These are phyloP conservation scores for Trypanosoma scelopori DNA, from an alignment of 208 protist genomes.

Conservation along the genomic window DNA sequence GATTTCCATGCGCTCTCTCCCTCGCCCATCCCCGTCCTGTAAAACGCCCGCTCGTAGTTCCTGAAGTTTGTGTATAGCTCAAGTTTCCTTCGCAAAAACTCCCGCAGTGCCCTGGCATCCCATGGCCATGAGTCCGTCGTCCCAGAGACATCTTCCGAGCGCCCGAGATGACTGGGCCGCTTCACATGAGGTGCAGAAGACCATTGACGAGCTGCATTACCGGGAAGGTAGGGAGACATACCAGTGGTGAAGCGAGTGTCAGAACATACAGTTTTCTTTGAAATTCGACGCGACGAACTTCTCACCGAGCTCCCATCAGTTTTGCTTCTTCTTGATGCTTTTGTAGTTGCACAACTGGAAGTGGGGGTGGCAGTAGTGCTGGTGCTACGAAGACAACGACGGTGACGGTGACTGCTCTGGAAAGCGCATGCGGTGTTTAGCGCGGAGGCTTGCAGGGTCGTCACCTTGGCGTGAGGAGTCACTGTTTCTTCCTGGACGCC, in stretches of 20 bases:
- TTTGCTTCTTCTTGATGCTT: too few species aligned
- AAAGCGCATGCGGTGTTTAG: too few species aligned
- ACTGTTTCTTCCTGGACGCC: too few species aligned
- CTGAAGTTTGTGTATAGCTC: conserved; percentile 7
- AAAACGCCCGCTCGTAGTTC: conserved; percentile 5
- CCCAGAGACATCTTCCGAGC: not conserved
- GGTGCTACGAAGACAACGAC: too few species aligned
- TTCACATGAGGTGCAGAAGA: not conserved
- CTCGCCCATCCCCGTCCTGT: not conserved
- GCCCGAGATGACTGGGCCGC: not conserved
- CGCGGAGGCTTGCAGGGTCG: too few species aligned
- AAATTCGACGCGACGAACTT: not conserved
- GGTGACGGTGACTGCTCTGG: too few species aligned
- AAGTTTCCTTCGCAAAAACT: conserved; percentile 26
- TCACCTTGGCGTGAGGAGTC: too few species aligned
- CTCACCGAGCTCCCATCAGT: too few species aligned
- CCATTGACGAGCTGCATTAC: not conserved
- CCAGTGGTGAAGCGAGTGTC: not conserved
- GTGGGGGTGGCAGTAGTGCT: too few species aligned
- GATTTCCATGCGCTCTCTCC: not conserved
- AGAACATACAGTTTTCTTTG: not conserved
- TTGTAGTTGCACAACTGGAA: too few species aligned
- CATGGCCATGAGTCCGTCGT: conserved; percentile 20
- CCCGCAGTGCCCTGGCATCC: conserved; percentile 22
- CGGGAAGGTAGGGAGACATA: not conserved